phyloP scores from a whole-genome alignment of 441 rosid genomes.

The Hura crepitans region DNA sequence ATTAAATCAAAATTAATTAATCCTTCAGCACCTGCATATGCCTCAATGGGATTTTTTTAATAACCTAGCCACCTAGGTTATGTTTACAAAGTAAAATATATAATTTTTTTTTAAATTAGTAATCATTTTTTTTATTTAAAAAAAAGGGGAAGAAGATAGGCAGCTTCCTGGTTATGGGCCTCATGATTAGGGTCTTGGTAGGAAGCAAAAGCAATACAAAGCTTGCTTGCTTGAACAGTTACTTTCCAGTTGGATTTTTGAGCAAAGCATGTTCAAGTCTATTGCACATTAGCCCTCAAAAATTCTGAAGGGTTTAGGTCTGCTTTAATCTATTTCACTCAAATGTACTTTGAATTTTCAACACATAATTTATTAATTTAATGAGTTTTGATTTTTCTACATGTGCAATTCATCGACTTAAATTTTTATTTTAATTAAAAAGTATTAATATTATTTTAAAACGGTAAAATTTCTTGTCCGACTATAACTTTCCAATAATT shows the following conservation, averaged over 20 bases:
- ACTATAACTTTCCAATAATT: too few species aligned
- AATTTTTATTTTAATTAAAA: too few species aligned
- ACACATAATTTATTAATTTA: too few species aligned
- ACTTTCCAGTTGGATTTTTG: conserved; percentile 23
- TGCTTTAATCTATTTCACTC: not conserved
- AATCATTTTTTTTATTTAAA: not conserved
- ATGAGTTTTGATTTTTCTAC: too few species aligned
- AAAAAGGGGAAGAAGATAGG: conserved; percentile 5
- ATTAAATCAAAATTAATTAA: not conserved
- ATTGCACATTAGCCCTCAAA: not conserved
- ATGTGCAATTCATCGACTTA: too few species aligned
- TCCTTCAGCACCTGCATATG: conserved; percentile 9
- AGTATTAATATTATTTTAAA: too few species aligned
- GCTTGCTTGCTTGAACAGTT: not conserved
- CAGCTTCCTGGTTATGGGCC: conserved; percentile 38
- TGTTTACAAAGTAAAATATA: not conserved
- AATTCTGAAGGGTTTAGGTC: not conserved
- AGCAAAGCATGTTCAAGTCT: conserved; percentile 4
- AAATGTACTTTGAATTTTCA: too few species aligned
- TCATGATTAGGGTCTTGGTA: conserved; percentile 32
- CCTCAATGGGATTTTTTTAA: conserved; percentile 17
- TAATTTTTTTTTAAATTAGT: not conserved
- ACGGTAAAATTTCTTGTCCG: too few species aligned
- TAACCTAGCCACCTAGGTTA: conserved; percentile 7
- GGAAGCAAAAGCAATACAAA: not conserved